These are phyloP conservation scores for Paramecium sexaurelia DNA, from an alignment of 73 alveolate genomes.

Conservation along the genomic window DNA sequence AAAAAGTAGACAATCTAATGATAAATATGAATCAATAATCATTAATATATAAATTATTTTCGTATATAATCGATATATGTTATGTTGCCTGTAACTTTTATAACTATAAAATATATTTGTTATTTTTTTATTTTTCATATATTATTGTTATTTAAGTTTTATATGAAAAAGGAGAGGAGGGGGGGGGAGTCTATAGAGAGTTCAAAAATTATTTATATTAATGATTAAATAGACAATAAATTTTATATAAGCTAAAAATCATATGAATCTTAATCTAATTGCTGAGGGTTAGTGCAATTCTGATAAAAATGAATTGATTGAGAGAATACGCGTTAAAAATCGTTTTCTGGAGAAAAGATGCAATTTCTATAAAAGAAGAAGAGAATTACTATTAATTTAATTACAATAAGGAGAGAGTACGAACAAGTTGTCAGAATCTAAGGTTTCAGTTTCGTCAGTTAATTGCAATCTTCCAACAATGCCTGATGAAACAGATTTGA, in stretches of 20 bases:
- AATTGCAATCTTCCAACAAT: not conserved
- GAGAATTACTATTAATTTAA: not conserved
- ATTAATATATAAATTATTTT: too few relatives aligned
- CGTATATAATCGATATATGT: too few relatives aligned
- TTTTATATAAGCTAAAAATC: not conserved
- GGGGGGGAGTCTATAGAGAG: too few relatives aligned
- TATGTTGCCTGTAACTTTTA: too few relatives aligned
- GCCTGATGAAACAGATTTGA: conserved; percentile 6
- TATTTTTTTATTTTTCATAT: too few relatives aligned
- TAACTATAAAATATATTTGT: too few relatives aligned
- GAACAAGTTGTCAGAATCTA: not conserved
- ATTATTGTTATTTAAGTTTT: too few relatives aligned
- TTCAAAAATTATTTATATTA: too few relatives aligned
- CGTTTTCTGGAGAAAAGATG: not conserved
- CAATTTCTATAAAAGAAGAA: not conserved
- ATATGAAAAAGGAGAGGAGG: too few relatives aligned
- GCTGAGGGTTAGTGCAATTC: not conserved
- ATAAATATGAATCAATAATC: too few relatives aligned
- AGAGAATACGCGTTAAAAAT: not conserved
- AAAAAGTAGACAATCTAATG: too few relatives aligned
- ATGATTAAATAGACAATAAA: not conserved
- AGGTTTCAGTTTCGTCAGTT: not conserved
- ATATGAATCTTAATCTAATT: not conserved
- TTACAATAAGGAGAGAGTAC: not conserved
- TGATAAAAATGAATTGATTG: not conserved